A percentile compares a stretch with the other conserved stretches of the same genome.
phyloP scores from a whole-genome alignment of 2,329 filamentous ascomycete genomes.

The Stenocarpella maydis region DNA sequence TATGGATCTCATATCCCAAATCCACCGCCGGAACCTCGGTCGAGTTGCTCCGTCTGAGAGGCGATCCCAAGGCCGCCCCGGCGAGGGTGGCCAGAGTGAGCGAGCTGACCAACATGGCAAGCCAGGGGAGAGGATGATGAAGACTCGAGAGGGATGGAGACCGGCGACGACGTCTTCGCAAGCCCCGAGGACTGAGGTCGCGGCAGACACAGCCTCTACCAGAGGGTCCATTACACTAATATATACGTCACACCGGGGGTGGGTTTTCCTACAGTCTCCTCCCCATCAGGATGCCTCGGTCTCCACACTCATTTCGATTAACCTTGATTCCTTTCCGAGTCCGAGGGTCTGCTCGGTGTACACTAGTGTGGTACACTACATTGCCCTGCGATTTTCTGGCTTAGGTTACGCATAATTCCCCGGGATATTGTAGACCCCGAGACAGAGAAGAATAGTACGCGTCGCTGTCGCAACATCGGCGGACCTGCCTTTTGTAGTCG shows the following conservation, averaged over 20 bases:
- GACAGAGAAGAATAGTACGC: neutral
- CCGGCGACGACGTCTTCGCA: no score
- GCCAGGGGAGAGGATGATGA: neutral
- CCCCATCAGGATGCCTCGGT: neutral
- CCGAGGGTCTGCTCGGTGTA: neutral
- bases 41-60: neutral
- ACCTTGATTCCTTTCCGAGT: neutral
- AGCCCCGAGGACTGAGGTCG: neutral
- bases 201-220: neutral
- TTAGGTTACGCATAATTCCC: neutral
- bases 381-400: neutral
- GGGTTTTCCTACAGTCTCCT: neutral
- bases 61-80: slow-evolving; percentile 3
- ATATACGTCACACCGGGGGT: neutral
- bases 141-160: neutral
- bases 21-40: slow-evolving; percentile 37
- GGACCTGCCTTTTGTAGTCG: neutral
- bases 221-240: neutral
- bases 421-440: neutral
- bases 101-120: neutral
- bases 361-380: neutral
- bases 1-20: slow-evolving; percentile 42
- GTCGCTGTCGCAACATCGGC: neutral
- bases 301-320: neutral
- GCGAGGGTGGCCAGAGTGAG: neutral